Conservation (phyloP, 345 rosid species). For the Eucalyptus fibrosa region DNA sequence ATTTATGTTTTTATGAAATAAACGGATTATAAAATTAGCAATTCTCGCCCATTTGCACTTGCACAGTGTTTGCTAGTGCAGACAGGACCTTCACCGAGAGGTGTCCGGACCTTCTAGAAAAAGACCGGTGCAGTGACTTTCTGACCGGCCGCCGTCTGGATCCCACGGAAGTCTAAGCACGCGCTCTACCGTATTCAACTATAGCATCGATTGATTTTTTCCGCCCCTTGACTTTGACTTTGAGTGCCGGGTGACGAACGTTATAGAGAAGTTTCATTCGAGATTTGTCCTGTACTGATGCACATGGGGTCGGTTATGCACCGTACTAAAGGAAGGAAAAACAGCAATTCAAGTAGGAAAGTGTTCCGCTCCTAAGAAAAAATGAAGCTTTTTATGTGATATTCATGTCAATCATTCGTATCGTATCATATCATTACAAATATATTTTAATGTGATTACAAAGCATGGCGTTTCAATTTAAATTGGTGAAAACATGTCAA, state of each 20-base stretch:
- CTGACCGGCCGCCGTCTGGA: background rate
- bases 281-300: background rate
- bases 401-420: rapidly evolving
- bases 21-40: background rate
- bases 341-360: background rate
- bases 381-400: background rate
- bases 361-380: background rate
- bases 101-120: background rate
- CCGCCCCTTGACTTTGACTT: background rate
- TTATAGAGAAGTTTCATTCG: background rate
- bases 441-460: background rate
- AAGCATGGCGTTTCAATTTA: background rate
- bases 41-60: background rate
- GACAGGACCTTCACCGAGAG: background rate
- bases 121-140: background rate
- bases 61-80: background rate
- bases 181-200: background rate
- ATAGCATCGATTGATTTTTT: background rate
- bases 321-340: background rate
- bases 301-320: background rate
- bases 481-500: background rate
- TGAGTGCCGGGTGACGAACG: background rate
- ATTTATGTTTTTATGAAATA: background rate
- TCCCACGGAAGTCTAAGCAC: background rate
- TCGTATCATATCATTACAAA: background rate